Evolutionary conservation across 495 filamentous ascomycete genomes (phyloP).

Genomic region (Hypomontagnella submonticulosa): DNA sequence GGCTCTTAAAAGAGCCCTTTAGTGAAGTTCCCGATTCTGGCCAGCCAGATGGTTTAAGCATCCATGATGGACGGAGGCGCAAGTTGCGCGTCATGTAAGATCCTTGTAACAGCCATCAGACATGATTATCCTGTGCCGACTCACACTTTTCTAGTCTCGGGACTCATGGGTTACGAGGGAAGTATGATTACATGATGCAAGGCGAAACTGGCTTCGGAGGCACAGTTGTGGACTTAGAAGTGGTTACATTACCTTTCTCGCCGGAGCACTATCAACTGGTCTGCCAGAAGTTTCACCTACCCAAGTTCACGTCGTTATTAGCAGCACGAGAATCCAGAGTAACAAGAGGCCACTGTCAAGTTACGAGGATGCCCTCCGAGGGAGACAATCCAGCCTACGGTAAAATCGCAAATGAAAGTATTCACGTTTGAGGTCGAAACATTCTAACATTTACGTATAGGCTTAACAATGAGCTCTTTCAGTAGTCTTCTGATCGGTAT

Average conservation of each 20-base stretch:
- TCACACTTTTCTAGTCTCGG: conserved; percentile 2
- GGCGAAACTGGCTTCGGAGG: not conserved
- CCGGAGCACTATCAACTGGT: conserved; percentile 6
- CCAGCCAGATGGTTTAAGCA: not conserved
- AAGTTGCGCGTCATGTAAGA: conserved; percentile 18
- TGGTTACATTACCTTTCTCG: conserved; percentile 15
- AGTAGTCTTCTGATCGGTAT: conserved; percentile 21
- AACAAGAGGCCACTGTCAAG: conserved; percentile 16
- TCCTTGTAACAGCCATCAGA: not conserved
- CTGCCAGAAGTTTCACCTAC: conserved; percentile 1
- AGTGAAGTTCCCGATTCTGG: not conserved
- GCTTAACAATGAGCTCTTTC: conserved; percentile 15
- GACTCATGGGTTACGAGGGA: conserved; percentile 1
- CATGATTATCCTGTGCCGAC: not conserved
- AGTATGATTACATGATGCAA: conserved; percentile 19
- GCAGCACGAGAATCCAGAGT: not conserved
- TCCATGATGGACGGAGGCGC: not conserved
- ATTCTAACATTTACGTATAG: not conserved
- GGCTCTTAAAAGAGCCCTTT: not conserved
- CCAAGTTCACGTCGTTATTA: conserved; percentile 1
- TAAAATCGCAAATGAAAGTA: not conserved
- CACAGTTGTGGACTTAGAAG: not conserved
- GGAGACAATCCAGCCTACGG: not conserved
- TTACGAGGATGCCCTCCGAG: not conserved
- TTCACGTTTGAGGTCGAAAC: not conserved